A percentile compares a stretch with the other conserved stretches of the same genome.
These are phyloP conservation scores for Betula pendula DNA, from an alignment of 306 rosid species.

Conservation along the genomic window DNA sequence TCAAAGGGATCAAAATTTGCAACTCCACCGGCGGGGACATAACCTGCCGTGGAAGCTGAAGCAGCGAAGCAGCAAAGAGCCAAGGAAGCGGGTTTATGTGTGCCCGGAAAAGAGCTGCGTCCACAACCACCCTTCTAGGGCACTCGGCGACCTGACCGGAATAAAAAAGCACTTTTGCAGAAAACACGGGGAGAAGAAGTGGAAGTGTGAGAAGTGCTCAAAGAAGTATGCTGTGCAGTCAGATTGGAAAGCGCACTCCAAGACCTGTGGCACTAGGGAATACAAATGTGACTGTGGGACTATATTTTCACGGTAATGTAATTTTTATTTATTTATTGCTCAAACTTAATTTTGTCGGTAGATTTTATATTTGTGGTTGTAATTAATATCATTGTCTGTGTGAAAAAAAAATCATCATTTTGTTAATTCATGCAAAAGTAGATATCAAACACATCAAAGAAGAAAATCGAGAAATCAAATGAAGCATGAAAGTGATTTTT, in stretches of 20 bases:
- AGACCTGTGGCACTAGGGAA: constrained; percentile 87
- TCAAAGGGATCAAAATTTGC: constrained; percentile 89
- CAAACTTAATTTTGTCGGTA: not conserved
- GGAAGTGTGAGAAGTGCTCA: constrained; percentile 92
- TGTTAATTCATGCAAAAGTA: constrained; percentile 23
- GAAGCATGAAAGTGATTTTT: constrained; percentile 29
- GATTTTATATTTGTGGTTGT: not conserved
- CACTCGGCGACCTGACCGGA: constrained; percentile 88
- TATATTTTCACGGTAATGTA: constrained; percentile 76
- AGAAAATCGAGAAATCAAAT: constrained; percentile 6
- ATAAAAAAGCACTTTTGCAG: constrained; percentile 92
- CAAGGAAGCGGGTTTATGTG: constrained; percentile 73
- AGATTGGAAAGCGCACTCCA: constrained; percentile 89
- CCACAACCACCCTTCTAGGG: constrained; percentile 75
- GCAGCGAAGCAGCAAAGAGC: constrained; percentile 72
- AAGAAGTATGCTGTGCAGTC: constrained; percentile 91
- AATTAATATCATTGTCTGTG: constrained; percentile 7
- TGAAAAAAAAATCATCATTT: constrained; percentile 18
- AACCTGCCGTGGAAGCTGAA: constrained; percentile 94
- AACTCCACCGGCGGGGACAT: constrained; percentile 81
- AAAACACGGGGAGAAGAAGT: constrained; percentile 91
- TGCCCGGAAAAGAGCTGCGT: constrained; percentile 86
- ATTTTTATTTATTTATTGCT: not conserved
- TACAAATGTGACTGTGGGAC: constrained; percentile 94
- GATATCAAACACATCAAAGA: constrained; percentile 1